These are phyloP conservation scores for Cryptococcus depauperatus DNA, from an alignment of 1,284 basidiomycete genomes.

Conservation along the genomic window DNA sequence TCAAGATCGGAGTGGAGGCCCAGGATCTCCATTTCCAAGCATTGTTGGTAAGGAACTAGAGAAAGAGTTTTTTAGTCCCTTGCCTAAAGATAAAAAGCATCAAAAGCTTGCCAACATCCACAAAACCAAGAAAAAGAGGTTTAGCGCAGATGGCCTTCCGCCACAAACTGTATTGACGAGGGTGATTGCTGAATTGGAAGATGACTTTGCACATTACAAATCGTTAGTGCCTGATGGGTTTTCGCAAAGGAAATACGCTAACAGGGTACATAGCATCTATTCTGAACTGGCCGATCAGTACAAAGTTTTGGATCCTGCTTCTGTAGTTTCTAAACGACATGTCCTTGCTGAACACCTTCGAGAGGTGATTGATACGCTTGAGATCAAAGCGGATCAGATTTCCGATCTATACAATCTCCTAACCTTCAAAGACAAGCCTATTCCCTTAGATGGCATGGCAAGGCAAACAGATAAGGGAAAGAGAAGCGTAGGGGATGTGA, in stretches of 20 bases:
- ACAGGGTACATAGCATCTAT: conserved; percentile 57
- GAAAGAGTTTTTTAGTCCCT: conserved; percentile 58
- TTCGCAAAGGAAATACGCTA: background rate
- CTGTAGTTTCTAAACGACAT: conserved; percentile 67
- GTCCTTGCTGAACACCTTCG: conserved; percentile 72
- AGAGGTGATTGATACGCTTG: conserved; percentile 80
- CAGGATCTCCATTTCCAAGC: conserved; percentile 62
- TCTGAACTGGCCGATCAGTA: conserved; percentile 81
- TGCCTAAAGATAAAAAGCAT: conserved; percentile 1
- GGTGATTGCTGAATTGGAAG: conserved; percentile 74
- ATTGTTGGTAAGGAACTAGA: conserved; percentile 68
- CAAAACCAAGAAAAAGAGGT: background rate
- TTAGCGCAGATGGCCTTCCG: conserved; percentile 52
- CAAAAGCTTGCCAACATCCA: background rate
- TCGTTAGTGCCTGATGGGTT: conserved; percentile 50
- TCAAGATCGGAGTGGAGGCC: conserved; percentile 20
- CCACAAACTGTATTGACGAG: conserved; percentile 73
- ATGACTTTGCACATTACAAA: conserved; percentile 83
- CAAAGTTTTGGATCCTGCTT: conserved; percentile 71
- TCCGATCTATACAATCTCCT: conserved; percentile 71
- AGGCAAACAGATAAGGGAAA: conserved; percentile 2
- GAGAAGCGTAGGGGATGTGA: conserved; percentile 28
- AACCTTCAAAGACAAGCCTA: conserved; percentile 56
- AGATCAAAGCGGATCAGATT: conserved; percentile 84
- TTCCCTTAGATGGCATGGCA: background rate